phyloP scores from a whole-genome alignment of 306 rosid species.

The Vigna trinervia region DNA sequence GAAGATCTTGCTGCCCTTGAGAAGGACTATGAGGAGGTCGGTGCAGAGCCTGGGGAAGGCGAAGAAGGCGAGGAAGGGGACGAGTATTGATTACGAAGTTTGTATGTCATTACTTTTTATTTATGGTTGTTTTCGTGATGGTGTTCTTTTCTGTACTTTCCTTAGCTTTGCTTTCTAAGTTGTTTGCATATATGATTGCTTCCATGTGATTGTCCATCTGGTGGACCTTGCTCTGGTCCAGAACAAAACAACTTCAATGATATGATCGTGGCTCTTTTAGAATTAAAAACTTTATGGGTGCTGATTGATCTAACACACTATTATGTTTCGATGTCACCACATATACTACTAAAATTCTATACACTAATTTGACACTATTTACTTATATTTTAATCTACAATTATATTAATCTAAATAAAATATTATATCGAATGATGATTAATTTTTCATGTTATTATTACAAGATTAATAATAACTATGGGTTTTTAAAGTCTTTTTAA shows the following conservation, averaged over 20 bases:
- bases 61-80: constrained; percentile 76
- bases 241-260: constrained; percentile 32
- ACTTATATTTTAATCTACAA: too few relatives aligned
- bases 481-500: too few relatives aligned
- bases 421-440: too few relatives aligned
- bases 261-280: constrained; percentile 37
- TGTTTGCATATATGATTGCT: constrained; percentile 1
- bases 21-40: constrained; percentile 68
- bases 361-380: too few relatives aligned
- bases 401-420: too few relatives aligned
- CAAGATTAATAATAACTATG: too few relatives aligned
- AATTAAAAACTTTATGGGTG: not conserved
- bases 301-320: too few relatives aligned
- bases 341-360: too few relatives aligned
- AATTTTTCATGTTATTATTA: too few relatives aligned
- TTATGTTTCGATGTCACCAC: too few relatives aligned
- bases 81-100: constrained; percentile 53
- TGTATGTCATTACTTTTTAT: not conserved
- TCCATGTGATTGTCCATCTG: not conserved
- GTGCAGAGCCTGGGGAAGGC: constrained; percentile 73
- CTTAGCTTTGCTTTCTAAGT: constrained; percentile 1
- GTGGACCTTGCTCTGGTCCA: constrained; percentile 11
- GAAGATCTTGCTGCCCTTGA: constrained; percentile 77
- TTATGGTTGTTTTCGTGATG: constrained; percentile 13
- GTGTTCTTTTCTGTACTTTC: not conserved